Percentiles rank a stretch among this genome's conserved stretches.
These are phyloP conservation scores for Petunia axillaris DNA, from an alignment of 257 asterid genomes.

Conservation along the genomic window DNA sequence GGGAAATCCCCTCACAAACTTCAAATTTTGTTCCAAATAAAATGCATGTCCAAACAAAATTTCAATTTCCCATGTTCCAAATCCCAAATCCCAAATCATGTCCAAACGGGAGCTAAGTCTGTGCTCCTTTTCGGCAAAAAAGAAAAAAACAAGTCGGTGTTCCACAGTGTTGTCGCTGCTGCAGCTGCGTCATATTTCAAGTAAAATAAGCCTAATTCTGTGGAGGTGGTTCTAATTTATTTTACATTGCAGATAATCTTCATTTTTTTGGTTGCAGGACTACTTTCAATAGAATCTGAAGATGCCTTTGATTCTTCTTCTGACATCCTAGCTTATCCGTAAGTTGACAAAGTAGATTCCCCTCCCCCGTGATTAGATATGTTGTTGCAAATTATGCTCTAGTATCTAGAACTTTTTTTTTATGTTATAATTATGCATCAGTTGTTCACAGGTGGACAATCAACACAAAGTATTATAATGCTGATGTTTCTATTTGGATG, in stretches of 20 bases:
- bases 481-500: conserved; percentile 81
- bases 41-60: too few species aligned
- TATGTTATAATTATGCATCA: conserved; percentile 25
- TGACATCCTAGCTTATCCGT: conserved; percentile 67
- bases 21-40: too few species aligned
- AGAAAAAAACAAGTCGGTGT: too few species aligned
- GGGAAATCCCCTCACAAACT: too few species aligned
- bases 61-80: too few species aligned
- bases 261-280: conserved; percentile 48
- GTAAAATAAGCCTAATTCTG: background rate
- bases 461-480: conserved; percentile 87
- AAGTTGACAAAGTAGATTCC: conserved; percentile 34
- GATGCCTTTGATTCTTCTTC: conserved; percentile 59
- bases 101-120: too few species aligned
- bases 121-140: background rate
- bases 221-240: conserved; percentile 14
- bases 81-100: too few species aligned
- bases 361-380: conserved; percentile 14
- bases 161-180: background rate
- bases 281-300: conserved; percentile 67
- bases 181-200: background rate
- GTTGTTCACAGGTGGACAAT: conserved; percentile 74
- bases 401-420: conserved; percentile 5
- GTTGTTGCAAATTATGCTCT: background rate
- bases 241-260: background rate